Evolutionary conservation across 768 basidiomycete species (phyloP).

Genomic region (Fomitopsis serialis): DNA sequence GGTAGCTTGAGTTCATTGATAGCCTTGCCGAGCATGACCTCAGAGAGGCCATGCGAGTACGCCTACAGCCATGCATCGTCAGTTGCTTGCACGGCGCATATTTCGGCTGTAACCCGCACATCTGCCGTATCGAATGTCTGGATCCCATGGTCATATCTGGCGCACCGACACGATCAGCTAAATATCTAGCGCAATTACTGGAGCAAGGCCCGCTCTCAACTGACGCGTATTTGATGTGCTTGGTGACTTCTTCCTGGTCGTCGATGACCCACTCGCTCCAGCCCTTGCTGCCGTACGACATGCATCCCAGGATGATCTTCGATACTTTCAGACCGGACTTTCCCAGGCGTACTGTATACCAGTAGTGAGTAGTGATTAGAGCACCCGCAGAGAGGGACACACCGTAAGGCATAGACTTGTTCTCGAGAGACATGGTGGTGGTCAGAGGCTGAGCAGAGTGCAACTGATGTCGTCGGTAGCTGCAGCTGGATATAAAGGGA

Average conservation of each 20-base stretch:
- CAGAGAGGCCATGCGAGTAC: constrained; percentile 27
- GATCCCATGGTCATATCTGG: constrained; percentile 33
- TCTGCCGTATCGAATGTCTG: constrained; percentile 31
- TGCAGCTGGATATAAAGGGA: no score
- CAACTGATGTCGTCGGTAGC: no score
- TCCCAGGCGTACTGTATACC: constrained; percentile 30
- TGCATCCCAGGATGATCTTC: constrained; percentile 28
- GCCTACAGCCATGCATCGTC: background rate
- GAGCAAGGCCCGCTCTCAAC: constrained; percentile 1
- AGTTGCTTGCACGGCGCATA: background rate
- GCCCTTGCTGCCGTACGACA: constrained; percentile 24
- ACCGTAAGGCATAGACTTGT: no score
- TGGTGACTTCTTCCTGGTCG: constrained; percentile 27
- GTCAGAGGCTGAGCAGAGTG: no score
- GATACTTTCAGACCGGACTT: constrained; percentile 32
- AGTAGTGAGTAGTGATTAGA: no score
- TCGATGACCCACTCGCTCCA: constrained; percentile 33
- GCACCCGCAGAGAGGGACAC: no score
- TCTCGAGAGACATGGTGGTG: no score
- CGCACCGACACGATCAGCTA: background rate
- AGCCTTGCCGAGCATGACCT: constrained; percentile 38
- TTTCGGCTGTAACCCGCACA: constrained; percentile 5
- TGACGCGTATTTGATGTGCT: constrained; percentile 35
- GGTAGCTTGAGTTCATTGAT: constrained; percentile 38
- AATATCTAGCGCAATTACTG: background rate